Percentiles rank a stretch among this genome's conserved stretches.
These are phyloP conservation scores for Pseudognaphalium luteoalbum DNA, from an alignment of 129 eudicot species.

Conservation along the genomic window DNA sequence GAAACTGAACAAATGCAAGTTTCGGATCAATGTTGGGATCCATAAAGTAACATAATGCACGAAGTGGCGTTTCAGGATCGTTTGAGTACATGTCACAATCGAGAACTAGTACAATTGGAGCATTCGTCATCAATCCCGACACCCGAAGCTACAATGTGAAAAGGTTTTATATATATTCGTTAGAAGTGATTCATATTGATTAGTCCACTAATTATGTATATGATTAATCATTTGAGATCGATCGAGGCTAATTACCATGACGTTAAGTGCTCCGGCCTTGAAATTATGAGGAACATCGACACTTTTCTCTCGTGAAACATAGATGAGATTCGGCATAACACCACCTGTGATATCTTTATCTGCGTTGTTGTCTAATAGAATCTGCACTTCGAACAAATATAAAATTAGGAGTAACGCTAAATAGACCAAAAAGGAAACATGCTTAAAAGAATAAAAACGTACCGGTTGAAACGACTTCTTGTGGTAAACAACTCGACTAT, in stretches of 20 bases:
- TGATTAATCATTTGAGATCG: neutral
- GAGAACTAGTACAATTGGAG: constrained; percentile 51
- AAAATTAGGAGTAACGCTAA: neutral
- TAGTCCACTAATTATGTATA: neutral
- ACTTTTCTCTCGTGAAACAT: constrained; percentile 60
- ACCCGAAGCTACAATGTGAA: constrained; percentile 56
- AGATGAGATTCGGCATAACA: constrained; percentile 57
- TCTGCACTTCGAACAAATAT: neutral
- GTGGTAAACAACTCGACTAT: neutral
- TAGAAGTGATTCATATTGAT: neutral
- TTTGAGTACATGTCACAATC: constrained; percentile 84
- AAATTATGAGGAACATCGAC: constrained; percentile 40
- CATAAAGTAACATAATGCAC: constrained; percentile 47
- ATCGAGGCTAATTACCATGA: constrained; percentile 41
- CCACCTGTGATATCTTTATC: constrained; percentile 41
- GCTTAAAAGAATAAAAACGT: too few species aligned
- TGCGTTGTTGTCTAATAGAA: constrained; percentile 1
- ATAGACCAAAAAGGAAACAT: neutral
- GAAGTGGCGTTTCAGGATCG: constrained; percentile 64
- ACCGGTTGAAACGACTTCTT: neutral
- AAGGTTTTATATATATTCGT: neutral
- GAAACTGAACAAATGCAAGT: constrained; percentile 66
- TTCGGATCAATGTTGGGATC: constrained; percentile 40
- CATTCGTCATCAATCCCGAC: constrained; percentile 69
- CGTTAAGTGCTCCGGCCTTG: constrained; percentile 78